Percentiles rank a stretch among this genome's conserved stretches.
Conservation (phyloP, 2,329 filamentous ascomycete species). For the Pyrenophora tritici-repentis region DNA sequence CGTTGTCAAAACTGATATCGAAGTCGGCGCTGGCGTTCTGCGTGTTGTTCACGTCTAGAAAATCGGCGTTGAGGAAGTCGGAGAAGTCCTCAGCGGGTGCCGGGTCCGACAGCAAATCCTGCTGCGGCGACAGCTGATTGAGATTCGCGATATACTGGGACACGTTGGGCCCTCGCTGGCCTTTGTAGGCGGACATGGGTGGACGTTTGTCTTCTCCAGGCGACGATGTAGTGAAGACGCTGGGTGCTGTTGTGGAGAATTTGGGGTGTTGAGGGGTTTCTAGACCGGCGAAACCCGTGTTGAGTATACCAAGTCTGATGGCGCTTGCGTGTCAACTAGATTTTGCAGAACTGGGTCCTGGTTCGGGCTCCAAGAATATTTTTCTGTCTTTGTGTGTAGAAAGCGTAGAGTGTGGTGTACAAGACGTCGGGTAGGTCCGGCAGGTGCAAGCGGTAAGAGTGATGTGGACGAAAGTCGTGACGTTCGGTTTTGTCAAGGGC, state of each 20-base stretch:
- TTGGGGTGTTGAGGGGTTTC: constrained; percentile 20
- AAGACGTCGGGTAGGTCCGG: neutral
- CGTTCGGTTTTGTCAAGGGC: constrained; percentile 17
- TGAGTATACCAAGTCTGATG: constrained; percentile 19
- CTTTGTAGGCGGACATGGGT: constrained; percentile 73
- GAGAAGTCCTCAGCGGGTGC: constrained; percentile 56
- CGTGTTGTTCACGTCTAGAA: constrained; percentile 67
- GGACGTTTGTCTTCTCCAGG: constrained; percentile 11
- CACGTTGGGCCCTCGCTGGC: constrained; percentile 82
- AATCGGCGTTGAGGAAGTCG: constrained; percentile 63
- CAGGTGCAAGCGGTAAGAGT: constrained; percentile 5
- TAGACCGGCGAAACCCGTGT: constrained; percentile 17
- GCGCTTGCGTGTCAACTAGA: constrained; percentile 12
- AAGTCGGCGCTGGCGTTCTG: constrained; percentile 33
- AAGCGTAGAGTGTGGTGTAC: neutral
- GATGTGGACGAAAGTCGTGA: constrained; percentile 24
- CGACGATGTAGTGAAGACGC: constrained; percentile 17
- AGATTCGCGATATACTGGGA: constrained; percentile 87
- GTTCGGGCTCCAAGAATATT: neutral
- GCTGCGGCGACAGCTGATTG: constrained; percentile 66
- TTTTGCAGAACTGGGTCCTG: neutral
- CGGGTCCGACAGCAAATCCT: constrained; percentile 36
- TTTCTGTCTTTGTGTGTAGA: neutral
- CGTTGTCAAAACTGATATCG: constrained; percentile 35
- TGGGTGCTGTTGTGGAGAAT: constrained; percentile 17